phyloP scores from a whole-genome alignment of 2,329 filamentous ascomycete genomes.

The Blumeriella jaapii region DNA sequence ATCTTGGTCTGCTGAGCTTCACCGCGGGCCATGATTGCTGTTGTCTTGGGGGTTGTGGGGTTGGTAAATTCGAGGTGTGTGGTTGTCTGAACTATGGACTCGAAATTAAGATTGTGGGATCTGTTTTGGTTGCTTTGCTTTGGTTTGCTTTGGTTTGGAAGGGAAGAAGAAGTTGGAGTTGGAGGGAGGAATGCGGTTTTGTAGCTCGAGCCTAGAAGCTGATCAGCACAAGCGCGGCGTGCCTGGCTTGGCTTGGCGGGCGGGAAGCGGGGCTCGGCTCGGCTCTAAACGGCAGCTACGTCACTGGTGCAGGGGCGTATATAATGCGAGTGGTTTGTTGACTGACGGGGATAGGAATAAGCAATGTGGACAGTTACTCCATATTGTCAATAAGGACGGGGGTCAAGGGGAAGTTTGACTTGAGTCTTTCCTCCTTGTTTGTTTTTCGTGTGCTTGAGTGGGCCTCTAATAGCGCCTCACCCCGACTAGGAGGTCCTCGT shows the following conservation, averaged over 20 bases:
- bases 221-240: constrained; percentile 10
- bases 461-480: too few species aligned
- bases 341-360: too few species aligned
- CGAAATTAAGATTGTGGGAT: constrained; percentile 2
- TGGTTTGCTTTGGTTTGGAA: constrained; percentile 6
- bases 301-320: constrained; percentile 14
- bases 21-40: constrained; percentile 39
- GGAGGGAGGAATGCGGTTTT: constrained; percentile 21
- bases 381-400: too few species aligned
- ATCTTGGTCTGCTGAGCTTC: constrained; percentile 49
- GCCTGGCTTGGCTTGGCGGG: constrained; percentile 15
- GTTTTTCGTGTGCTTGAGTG: too few species aligned
- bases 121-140: constrained; percentile 5
- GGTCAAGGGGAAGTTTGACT: too few species aligned
- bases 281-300: constrained; percentile 12
- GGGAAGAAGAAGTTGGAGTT: constrained; percentile 2
- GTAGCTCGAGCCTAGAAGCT: constrained; percentile 18
- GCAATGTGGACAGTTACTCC: too few species aligned
- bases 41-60: background rate
- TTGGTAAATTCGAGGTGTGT: too few species aligned
- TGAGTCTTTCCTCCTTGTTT: too few species aligned
- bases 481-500: too few species aligned
- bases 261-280: background rate
- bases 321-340: too few species aligned
- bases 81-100: too few species aligned